Percentiles rank a stretch among this genome's conserved stretches.
These are phyloP conservation scores for Ganoderma meredithae DNA, from an alignment of 1,284 basidiomycete genomes.

Conservation along the genomic window DNA sequence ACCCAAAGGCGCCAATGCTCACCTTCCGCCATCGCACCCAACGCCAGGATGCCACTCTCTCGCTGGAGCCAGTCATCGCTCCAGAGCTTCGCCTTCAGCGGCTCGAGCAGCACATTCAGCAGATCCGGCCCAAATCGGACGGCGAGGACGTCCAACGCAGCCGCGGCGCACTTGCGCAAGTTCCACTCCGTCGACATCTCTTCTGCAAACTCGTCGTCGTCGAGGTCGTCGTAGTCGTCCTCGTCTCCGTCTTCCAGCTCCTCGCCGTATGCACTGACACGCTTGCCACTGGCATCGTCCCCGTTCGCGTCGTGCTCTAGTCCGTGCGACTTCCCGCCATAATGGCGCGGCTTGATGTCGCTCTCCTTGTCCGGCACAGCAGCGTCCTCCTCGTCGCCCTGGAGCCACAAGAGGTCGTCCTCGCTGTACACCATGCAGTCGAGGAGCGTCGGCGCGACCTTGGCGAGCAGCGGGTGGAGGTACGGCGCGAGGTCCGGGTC, in stretches of 20 bases:
- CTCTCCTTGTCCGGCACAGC: constrained; percentile 91
- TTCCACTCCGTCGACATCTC: constrained; percentile 99
- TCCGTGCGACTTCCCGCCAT: constrained; percentile 85
- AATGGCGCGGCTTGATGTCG: constrained; percentile 97
- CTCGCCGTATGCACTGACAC: constrained; percentile 73
- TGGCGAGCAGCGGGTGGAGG: constrained; percentile 85
- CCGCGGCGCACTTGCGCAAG: constrained; percentile 96
- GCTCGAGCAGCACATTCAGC: constrained; percentile 88
- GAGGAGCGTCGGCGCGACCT: constrained; percentile 92
- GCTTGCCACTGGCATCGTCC: constrained; percentile 54
- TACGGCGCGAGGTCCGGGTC: constrained; percentile 87
- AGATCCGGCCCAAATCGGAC: constrained; percentile 91
- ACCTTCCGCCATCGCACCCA: constrained; percentile 99
- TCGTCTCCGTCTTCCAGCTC: constrained; percentile 75
- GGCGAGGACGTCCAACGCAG: constrained; percentile 96
- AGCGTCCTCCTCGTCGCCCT: constrained; percentile 92
- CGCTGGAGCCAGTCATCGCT: constrained; percentile 93
- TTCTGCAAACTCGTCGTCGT: constrained; percentile 94
- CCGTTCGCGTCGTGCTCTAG: constrained; percentile 76
- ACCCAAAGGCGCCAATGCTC: constrained; percentile 32
- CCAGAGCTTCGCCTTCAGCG: constrained; percentile 95
- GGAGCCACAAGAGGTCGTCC: constrained; percentile 94
- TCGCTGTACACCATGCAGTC: constrained; percentile 99
- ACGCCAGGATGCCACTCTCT: constrained; percentile 95
- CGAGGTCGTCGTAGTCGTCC: constrained; percentile 87